Evolutionary conservation across 805 yeast species (phyloP), one percentile per base, ranked within the genome.

Genomic region (Starmera quercuum): DNA sequence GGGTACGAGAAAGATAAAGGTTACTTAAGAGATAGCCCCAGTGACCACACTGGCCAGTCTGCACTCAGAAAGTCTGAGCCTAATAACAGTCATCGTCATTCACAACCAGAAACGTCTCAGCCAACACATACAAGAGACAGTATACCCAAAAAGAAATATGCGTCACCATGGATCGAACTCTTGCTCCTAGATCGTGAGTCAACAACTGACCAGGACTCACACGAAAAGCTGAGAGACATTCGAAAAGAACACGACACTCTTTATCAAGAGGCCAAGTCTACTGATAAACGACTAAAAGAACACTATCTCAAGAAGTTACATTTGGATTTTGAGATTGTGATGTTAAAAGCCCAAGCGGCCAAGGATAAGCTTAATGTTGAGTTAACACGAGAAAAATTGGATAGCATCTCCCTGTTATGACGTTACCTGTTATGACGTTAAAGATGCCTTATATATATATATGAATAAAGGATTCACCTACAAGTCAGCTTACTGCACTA

Each of bases 331-430:
- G 63, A 58, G 24, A 39, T 49, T 18, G 53, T 47, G 4, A 34
- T 47, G 3, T 23, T 58, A 26, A 49, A 50, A 20, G 50, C 50
- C 1, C 54, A 51, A 25, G 45, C 47, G 10, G 51, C 46, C 13
- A 54, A 53, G 33, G 62, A 59, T 32, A 42, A 52, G 7, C 29
- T 61, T 26, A 59, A 56, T 31, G 59, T 58, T 2, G 53, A 51
- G 12, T 34, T 50, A 12, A 58, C 67, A 2, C 61, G 57, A 34
- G 66, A 60, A 21, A 57, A 54, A 24, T 38, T 58, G 31, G 60
- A 58, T 36, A 40, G 53, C 4, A 39, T 49, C 12, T 37, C 54
- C 19, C 42, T 52, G 41, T 32, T 37, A 21, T 36, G 17, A 31
- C 7, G 27, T n/a, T n/a, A n/a, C n/a, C n/a, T n/a, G n/a, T n/a